phyloP scores from a whole-genome alignment of 257 asterid genomes.

The Orobanche coerulescens region DNA sequence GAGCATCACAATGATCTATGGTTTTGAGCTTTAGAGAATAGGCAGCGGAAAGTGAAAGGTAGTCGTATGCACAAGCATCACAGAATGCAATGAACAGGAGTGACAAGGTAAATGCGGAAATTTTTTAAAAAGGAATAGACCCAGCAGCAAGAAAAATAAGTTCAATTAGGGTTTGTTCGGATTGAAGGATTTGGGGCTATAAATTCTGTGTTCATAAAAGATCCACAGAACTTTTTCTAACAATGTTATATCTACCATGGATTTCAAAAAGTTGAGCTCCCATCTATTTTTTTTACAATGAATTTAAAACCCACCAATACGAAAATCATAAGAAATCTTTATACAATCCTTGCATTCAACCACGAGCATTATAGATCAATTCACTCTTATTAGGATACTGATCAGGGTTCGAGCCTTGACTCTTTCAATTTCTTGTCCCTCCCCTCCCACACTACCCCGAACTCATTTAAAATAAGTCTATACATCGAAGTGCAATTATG shows the following conservation, averaged over 20 bases:
- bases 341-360: too few relatives aligned
- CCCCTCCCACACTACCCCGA: too few relatives aligned
- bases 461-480: too few relatives aligned
- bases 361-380: too few relatives aligned
- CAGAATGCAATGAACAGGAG: conserved; percentile 1
- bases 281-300: neutral
- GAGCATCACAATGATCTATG: neutral
- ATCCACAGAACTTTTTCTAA: neutral
- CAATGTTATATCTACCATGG: neutral
- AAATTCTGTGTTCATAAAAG: neutral
- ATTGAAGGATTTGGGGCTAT: neutral
- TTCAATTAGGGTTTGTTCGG: neutral
- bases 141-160: neutral
- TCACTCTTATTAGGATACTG: too few relatives aligned
- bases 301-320: neutral
- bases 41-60: neutral
- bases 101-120: neutral
- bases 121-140: neutral
- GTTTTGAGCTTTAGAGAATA: neutral
- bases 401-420: too few relatives aligned
- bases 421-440: too few relatives aligned
- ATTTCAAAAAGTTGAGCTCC: neutral
- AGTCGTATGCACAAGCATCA: neutral
- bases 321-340: neutral
- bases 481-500: neutral